Percentiles rank a stretch among this genome's conserved stretches.
Evolutionary conservation across 2,329 filamentous ascomycete species (phyloP).

Genomic region (Penicillium sumatraense): DNA sequence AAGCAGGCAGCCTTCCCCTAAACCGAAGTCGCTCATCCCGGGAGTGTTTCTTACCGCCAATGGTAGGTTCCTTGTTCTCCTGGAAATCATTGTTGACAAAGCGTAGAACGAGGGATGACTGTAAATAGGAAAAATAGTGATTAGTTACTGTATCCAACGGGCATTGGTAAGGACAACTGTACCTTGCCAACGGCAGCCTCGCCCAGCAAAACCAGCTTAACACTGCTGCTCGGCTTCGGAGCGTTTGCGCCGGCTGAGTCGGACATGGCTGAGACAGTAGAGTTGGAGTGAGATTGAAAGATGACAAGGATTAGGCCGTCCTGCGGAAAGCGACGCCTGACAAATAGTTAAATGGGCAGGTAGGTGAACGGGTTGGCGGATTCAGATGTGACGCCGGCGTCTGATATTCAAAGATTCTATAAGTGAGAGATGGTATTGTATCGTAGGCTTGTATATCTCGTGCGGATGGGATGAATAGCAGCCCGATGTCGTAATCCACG

Average conservation of each 20-base stretch:
- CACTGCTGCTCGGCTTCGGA: conserved; percentile 97
- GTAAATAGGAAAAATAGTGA: conserved; percentile 11
- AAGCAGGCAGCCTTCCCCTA: not conserved
- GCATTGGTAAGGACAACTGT: conserved; percentile 25
- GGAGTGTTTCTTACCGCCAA: conserved; percentile 72
- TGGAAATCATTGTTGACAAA: conserved; percentile 99
- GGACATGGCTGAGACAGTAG: conserved; percentile 60
- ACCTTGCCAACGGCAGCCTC: conserved; percentile 99
- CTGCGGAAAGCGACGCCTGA: conserved; percentile 31
- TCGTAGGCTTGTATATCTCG: not conserved
- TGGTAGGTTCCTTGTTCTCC: conserved; percentile 99
- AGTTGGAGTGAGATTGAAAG: not conserved
- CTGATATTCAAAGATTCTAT: conserved; percentile 13
- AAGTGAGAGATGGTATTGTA: not conserved
- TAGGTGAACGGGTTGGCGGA: conserved; percentile 26
- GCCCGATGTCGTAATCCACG: conserved; percentile 10
- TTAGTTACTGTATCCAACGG: conserved; percentile 17
- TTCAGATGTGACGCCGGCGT: conserved; percentile 24
- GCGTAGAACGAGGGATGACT: conserved; percentile 96
- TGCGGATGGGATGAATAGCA: not conserved
- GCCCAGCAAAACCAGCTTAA: conserved; percentile 96
- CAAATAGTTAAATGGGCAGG: conserved; percentile 28
- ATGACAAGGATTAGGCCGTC: conserved; percentile 32
- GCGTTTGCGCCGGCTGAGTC: conserved; percentile 68
- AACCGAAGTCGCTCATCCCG: not conserved